phyloP scores from a whole-genome alignment of 208 protist genomes.

The Trypanosoma rangeli region DNA sequence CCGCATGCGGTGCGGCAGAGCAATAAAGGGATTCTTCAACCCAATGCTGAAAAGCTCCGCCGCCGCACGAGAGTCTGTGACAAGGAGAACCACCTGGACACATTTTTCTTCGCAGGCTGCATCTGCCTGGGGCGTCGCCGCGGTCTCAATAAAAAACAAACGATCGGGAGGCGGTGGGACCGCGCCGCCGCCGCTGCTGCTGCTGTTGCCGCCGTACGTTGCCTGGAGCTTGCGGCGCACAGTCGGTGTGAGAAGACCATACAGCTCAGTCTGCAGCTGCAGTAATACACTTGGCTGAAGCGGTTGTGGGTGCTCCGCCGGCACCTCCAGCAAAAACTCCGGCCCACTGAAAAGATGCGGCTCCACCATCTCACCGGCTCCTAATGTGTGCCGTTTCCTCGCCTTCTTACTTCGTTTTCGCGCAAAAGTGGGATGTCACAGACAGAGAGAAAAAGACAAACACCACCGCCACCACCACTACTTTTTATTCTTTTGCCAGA shows the following conservation, averaged over 20 bases:
- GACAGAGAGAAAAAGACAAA: constrained; percentile 33
- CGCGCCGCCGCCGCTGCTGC: not conserved
- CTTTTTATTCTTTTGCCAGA: not conserved
- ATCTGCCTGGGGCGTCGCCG: not conserved
- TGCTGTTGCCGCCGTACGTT: constrained; percentile 39
- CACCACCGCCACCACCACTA: too few species aligned
- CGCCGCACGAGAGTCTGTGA: constrained; percentile 75
- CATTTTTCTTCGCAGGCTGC: not conserved
- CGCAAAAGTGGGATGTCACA: constrained; percentile 80
- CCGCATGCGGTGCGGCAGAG: constrained; percentile 45
- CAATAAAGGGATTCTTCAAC: constrained; percentile 53
- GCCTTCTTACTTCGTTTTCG: not conserved
- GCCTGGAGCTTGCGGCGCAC: constrained; percentile 67
- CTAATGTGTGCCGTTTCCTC: constrained; percentile 29
- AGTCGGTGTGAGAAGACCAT: constrained; percentile 67
- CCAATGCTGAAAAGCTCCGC: constrained; percentile 67
- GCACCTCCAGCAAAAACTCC: constrained; percentile 95
- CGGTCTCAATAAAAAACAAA: constrained; percentile 36
- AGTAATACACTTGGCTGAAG: constrained; percentile 90
- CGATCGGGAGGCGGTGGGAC: constrained; percentile 38
- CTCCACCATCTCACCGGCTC: constrained; percentile 97
- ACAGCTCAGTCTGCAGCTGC: constrained; percentile 93
- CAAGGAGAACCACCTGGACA: constrained; percentile 28
- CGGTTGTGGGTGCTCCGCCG: constrained; percentile 73
- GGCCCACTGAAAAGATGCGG: constrained; percentile 98